Evolutionary conservation across 192 early-diverging fungal species (phyloP).

Genomic region (Coemansia sp.): DNA sequence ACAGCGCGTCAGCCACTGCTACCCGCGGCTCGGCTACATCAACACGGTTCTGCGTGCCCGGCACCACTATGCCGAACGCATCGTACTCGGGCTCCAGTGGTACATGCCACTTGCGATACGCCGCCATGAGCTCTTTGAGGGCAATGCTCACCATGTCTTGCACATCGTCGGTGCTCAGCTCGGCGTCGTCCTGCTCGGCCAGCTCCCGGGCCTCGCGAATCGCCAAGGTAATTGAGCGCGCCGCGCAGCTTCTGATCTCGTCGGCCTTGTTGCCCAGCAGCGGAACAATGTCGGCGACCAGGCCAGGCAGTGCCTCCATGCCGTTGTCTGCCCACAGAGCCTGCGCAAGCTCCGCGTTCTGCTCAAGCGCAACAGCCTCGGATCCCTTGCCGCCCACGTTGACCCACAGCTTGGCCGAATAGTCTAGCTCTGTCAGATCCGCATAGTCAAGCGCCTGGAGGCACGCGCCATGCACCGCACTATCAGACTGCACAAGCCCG

Average conservation of each 20-base stretch:
- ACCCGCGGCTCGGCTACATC: conserved; percentile 81
- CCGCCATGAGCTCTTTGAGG: conserved; percentile 21
- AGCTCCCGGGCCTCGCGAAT: conserved; percentile 10
- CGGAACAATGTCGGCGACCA: conserved; percentile 30
- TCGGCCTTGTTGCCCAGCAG: conserved; percentile 17
- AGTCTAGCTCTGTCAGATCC: conserved; percentile 41
- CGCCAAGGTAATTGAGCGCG: conserved; percentile 26
- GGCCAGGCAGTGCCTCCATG: conserved; percentile 28
- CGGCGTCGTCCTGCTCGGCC: neutral
- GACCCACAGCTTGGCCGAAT: conserved; percentile 34
- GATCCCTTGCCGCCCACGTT: conserved; percentile 25
- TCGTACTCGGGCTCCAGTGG: conserved; percentile 87
- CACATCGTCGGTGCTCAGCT: neutral
- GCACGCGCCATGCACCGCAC: conserved; percentile 42
- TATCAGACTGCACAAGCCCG: conserved; percentile 35
- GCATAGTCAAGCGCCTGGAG: conserved; percentile 49
- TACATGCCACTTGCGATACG: conserved; percentile 54
- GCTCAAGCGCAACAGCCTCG: conserved; percentile 25
- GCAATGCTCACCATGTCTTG: conserved; percentile 8
- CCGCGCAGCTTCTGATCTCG: conserved; percentile 34
- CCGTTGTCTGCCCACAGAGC: conserved; percentile 48
- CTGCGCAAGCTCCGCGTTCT: conserved; percentile 35
- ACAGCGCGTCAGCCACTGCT: conserved; percentile 78
- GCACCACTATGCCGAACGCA: conserved; percentile 85
- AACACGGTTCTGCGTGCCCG: conserved; percentile 74